Evolutionary conservation across 108 stramenopile genomes (phyloP).

Genomic region (Conticribra guillardii): DNA sequence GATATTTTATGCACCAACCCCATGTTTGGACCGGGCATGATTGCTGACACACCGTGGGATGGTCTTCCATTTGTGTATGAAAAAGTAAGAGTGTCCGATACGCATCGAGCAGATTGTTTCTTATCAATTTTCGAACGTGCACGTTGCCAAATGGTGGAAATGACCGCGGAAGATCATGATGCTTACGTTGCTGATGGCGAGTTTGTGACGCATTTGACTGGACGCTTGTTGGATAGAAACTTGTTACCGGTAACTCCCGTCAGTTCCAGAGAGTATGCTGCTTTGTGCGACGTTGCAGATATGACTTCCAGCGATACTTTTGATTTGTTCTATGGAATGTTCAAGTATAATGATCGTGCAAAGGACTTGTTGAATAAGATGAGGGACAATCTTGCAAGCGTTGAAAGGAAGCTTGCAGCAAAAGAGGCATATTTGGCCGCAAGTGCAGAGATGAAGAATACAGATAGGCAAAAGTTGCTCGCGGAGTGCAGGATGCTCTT

Average conservation of each 20-base stretch:
- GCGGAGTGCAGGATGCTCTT: conserved; percentile 88
- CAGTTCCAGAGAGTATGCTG: conserved; percentile 90
- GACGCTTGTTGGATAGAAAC: conserved; percentile 86
- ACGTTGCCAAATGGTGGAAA: conserved; percentile 91
- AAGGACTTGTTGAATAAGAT: conserved; percentile 72
- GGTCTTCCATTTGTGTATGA: conserved; percentile 93
- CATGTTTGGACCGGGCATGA: conserved; percentile 84
- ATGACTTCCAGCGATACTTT: conserved; percentile 90
- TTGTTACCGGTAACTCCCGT: conserved; percentile 90
- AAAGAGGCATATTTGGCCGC: conserved; percentile 94
- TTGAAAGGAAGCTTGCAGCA: conserved; percentile 93
- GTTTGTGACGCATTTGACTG: conserved; percentile 94
- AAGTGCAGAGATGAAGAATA: conserved; percentile 87
- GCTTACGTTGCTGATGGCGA: conserved; percentile 91
- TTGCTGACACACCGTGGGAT: conserved; percentile 64
- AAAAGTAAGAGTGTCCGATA: conserved; percentile 76
- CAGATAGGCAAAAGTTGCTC: conserved; percentile 86
- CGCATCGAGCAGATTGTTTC: conserved; percentile 80
- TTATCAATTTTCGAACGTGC: conserved; percentile 89
- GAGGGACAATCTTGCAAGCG: conserved; percentile 88
- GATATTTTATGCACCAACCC: conserved; percentile 94
- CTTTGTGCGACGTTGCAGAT: conserved; percentile 89
- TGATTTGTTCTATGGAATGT: conserved; percentile 96
- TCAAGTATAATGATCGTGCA: conserved; percentile 89
- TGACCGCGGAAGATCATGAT: conserved; percentile 92